These are phyloP conservation scores for Bauhinia variegata DNA, from an alignment of 306 rosid species.

Conservation along the genomic window DNA sequence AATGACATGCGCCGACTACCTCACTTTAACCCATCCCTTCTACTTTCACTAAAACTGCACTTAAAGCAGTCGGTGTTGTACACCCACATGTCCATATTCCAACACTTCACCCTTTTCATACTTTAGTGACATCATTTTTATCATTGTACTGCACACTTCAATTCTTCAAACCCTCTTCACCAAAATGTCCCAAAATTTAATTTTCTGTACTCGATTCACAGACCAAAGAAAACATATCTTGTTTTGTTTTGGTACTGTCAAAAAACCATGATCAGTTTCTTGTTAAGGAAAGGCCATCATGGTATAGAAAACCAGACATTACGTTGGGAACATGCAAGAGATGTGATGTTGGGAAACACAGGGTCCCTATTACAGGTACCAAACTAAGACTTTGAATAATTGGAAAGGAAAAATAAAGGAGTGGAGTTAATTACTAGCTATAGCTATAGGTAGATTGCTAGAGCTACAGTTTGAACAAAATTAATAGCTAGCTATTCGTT, in stretches of 20 bases:
- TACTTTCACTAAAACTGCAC: slow-evolving; percentile 66
- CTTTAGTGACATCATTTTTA: slow-evolving; percentile 40
- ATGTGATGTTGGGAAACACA: slow-evolving; percentile 43
- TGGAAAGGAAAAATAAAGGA: slow-evolving; percentile 16
- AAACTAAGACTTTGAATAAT: slow-evolving; percentile 35
- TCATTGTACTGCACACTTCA: slow-evolving; percentile 21
- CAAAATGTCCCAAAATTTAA: neutral
- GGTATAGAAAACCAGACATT: slow-evolving; percentile 49
- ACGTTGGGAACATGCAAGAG: slow-evolving; percentile 71
- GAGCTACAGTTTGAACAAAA: neutral
- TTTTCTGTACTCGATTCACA: slow-evolving; percentile 29
- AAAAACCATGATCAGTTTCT: slow-evolving; percentile 43
- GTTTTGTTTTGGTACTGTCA: slow-evolving; percentile 44
- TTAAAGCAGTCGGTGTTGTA: slow-evolving; percentile 43
- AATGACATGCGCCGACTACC: slow-evolving; percentile 63
- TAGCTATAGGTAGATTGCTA: too few relatives aligned
- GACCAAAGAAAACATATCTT: slow-evolving; percentile 33
- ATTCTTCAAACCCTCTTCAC: slow-evolving; percentile 21
- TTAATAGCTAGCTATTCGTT: slow-evolving; percentile 3
- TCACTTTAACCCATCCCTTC: slow-evolving; percentile 73
- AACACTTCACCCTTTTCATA: slow-evolving; percentile 35
- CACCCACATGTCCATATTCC: slow-evolving; percentile 41
- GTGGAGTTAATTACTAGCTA: slow-evolving; percentile 10
- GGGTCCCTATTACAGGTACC: slow-evolving; percentile 27
- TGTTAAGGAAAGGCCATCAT: slow-evolving; percentile 56